Base-by-base conservation (phyloP, 2,329 filamentous ascomycete genomes). In the Lachnellula cervina region DNA sequence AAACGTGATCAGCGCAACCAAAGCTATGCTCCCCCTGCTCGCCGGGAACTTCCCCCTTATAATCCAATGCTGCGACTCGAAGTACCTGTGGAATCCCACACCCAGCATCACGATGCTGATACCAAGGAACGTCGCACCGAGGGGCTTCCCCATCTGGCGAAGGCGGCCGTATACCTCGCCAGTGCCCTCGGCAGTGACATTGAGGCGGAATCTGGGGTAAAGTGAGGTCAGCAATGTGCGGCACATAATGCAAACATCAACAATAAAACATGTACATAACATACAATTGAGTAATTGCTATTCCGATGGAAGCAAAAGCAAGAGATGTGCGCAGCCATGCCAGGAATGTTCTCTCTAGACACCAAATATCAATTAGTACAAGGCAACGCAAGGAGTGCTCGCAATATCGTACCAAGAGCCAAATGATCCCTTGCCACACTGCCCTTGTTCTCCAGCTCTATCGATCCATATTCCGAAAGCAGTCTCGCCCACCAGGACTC, bases 371-470 rank as follows among this genome's bases (percentile, higher is more conserved):
- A 34, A 56, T 56, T 45, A 51, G 49, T 49, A 52, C 49, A 52
- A 42, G 42, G 8, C 19, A 35, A 23, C 25, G 5, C 5, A 17
- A 13, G 35, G n/a, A 35, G 42, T 43, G 49, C 7, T 47, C 28
- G 17, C 44, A 25, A 63, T 19, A 13, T 19, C 72, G 32, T 71
- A 92, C 88, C 88, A 49, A 94, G 74, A 21, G 89, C 89, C 54
- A 94, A 75, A 73, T 94, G 89, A 71, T 94, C 89, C 66, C 89
- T 77, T 11, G 89, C 89, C 40, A 93, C 89, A 68, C 86, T 90
- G 40, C 89, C 89, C 72, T 90, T 93, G 68, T 94, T 94, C 71
- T 94, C 89, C 58, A 94, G 72, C 74, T 93, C 89, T 51, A 94
- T 79, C 42, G 59, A 63, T 28, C 69, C 67, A 62, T 86, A 78